Conservation (phyloP, 345 rosid genomes). For the Rubroshorea leprosula region DNA sequence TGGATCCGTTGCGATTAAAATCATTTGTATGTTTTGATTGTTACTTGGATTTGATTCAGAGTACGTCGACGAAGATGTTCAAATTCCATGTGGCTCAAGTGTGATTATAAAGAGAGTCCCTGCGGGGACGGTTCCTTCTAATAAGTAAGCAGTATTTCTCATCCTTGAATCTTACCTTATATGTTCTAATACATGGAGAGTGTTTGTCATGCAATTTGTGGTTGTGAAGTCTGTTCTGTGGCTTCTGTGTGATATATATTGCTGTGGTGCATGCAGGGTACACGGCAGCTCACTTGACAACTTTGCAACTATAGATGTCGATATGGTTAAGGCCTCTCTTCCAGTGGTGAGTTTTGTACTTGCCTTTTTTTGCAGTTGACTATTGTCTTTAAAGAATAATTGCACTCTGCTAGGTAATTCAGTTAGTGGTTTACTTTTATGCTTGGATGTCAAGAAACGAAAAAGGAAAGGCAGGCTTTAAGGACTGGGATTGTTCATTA, state of each 20-base stretch:
- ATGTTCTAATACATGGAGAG: not conserved
- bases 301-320: conserved; percentile 1
- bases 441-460: too few relatives aligned
- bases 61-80: conserved; percentile 25
- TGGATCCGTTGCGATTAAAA: not conserved
- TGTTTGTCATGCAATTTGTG: not conserved
- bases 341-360: conserved; percentile 16
- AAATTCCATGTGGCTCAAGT: conserved; percentile 39
- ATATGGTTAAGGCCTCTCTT: conserved; percentile 9
- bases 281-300: conserved; percentile 10
- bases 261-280: conserved; percentile 22
- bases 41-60: conserved; percentile 25
- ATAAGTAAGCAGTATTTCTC: conserved; percentile 19
- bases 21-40: not conserved
- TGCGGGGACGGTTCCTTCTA: conserved; percentile 21
- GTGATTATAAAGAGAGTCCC: conserved; percentile 50
- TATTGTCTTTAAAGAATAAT: not conserved
- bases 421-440: too few relatives aligned
- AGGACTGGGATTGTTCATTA: not conserved
- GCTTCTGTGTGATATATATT: conserved; percentile 4
- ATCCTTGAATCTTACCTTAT: not conserved
- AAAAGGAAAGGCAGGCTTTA: too few relatives aligned
- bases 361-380: not conserved
- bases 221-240: not conserved
- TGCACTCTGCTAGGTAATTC: not conserved